Conservation (phyloP, 495 filamentous ascomycete species). For the Tuber aestivum region DNA sequence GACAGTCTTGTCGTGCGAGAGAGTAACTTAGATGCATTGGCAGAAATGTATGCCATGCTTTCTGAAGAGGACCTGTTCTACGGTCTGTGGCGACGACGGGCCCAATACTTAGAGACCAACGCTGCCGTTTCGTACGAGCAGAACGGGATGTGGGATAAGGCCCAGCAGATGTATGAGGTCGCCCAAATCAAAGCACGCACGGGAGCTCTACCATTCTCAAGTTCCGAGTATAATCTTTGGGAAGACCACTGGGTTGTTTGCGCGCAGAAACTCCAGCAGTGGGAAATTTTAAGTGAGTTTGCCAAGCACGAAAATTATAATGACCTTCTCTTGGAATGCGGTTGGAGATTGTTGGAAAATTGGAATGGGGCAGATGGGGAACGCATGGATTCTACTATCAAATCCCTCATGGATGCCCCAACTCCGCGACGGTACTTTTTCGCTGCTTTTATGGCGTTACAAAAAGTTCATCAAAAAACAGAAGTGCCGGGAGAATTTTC, state of each 20-base stretch:
- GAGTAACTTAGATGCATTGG: constrained; percentile 87
- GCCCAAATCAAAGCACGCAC: constrained; percentile 96
- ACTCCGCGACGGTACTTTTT: constrained; percentile 92
- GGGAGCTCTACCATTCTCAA: constrained; percentile 85
- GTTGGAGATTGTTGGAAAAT: constrained; percentile 87
- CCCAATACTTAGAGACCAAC: constrained; percentile 93
- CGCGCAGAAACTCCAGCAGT: constrained; percentile 96
- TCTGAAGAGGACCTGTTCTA: constrained; percentile 97
- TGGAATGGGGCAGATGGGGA: constrained; percentile 86
- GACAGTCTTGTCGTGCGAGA: constrained; percentile 79
- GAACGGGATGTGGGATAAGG: constrained; percentile 98
- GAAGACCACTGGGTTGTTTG: constrained; percentile 98
- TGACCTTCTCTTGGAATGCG: constrained; percentile 89
- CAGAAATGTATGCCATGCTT: constrained; percentile 80
- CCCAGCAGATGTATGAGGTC: constrained; percentile 88
- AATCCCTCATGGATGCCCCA: constrained; percentile 92
- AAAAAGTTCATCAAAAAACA: constrained; percentile 84
- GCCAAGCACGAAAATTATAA: constrained; percentile 99
- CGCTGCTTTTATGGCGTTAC: constrained; percentile 92
- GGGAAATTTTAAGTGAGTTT: constrained; percentile 94
- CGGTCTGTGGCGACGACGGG: constrained; percentile 90
- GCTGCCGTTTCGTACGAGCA: constrained; percentile 95
- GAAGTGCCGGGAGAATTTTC: constrained; percentile 77
- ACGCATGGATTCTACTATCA: constrained; percentile 81
- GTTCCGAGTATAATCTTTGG: constrained; percentile 97